Percentiles rank a stretch among this genome's conserved stretches.
phyloP scores from a whole-genome alignment of 1,284 basidiomycete species.

The Malassezia yamatoensis region DNA sequence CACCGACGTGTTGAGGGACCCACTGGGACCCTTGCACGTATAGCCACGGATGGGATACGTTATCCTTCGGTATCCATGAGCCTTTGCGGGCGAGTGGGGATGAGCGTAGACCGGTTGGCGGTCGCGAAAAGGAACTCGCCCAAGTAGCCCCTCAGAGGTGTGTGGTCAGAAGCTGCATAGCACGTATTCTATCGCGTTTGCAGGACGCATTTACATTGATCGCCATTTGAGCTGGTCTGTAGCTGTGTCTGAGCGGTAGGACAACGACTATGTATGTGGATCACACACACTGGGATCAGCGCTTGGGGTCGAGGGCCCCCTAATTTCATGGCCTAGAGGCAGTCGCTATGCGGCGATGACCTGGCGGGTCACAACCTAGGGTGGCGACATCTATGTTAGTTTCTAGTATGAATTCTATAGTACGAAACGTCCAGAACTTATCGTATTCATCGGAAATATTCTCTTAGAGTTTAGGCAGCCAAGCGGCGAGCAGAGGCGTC shows the following conservation, averaged over 20 bases:
- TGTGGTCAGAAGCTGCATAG: neutral
- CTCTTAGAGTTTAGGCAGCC: slow-evolving; percentile 1
- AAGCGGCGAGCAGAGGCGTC: slow-evolving; percentile 40
- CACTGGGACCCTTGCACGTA: slow-evolving; percentile 11
- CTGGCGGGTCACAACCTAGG: slow-evolving; percentile 21
- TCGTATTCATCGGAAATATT: neutral
- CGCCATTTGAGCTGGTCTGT: slow-evolving; percentile 18
- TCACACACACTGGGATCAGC: neutral
- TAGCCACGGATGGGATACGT: slow-evolving; percentile 17
- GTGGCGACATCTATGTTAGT: slow-evolving; percentile 5
- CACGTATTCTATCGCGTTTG: slow-evolving; percentile 7
- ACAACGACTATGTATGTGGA: slow-evolving; percentile 1
- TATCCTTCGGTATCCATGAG: slow-evolving; percentile 8
- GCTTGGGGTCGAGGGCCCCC: slow-evolving; percentile 11
- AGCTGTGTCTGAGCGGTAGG: slow-evolving; percentile 6
- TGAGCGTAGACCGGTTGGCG: slow-evolving; percentile 18
- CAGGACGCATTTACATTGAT: slow-evolving; percentile 15
- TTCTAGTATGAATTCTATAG: neutral
- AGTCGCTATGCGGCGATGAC: slow-evolving; percentile 18
- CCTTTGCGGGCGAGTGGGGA: slow-evolving; percentile 17
- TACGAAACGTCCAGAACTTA: neutral
- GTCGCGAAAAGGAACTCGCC: slow-evolving; percentile 11
- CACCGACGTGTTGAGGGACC: slow-evolving; percentile 14
- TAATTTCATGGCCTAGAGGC: slow-evolving; percentile 20
- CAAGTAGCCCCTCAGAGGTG: neutral